phyloP scores from a whole-genome alignment of 2,329 filamentous ascomycete species.

The Aspergillus thermomutatus region DNA sequence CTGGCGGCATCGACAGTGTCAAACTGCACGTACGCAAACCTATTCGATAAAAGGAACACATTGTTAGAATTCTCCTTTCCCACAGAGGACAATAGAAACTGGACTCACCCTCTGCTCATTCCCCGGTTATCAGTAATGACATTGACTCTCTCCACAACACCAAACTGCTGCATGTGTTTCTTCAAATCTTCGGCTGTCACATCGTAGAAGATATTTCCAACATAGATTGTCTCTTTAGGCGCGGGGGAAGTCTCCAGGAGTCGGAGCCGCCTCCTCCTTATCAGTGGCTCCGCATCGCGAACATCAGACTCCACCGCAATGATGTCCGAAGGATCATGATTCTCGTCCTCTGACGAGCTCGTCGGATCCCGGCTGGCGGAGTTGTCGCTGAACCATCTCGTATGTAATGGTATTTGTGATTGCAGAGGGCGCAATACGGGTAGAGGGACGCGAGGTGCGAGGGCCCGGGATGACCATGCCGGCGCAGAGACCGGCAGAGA shows the following conservation, averaged over 20 bases:
- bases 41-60: conserved; percentile 28
- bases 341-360: background rate
- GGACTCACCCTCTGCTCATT: conserved; percentile 64
- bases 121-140: conserved; percentile 61
- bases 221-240: conserved; percentile 54
- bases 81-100: background rate
- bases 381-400: conserved; percentile 20
- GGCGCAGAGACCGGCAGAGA: conserved; percentile 44
- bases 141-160: conserved; percentile 50
- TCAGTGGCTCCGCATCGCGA: conserved; percentile 9
- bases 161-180: conserved; percentile 58
- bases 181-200: conserved; percentile 59
- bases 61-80: background rate
- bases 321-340: background rate
- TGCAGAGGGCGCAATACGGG: conserved; percentile 36
- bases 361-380: background rate
- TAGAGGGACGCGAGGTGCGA: conserved; percentile 29
- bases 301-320: conserved; percentile 33
- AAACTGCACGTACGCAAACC: conserved; percentile 66
- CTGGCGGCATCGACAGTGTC: conserved; percentile 51
- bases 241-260: conserved; percentile 9
- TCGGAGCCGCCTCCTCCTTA: conserved; percentile 7
- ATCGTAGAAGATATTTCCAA: conserved; percentile 70
- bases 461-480: conserved; percentile 41
- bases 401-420: conserved; percentile 41